These are phyloP conservation scores for Trebouxia sp. DNA, from an alignment of 139 green algal species.

Conservation along the genomic window DNA sequence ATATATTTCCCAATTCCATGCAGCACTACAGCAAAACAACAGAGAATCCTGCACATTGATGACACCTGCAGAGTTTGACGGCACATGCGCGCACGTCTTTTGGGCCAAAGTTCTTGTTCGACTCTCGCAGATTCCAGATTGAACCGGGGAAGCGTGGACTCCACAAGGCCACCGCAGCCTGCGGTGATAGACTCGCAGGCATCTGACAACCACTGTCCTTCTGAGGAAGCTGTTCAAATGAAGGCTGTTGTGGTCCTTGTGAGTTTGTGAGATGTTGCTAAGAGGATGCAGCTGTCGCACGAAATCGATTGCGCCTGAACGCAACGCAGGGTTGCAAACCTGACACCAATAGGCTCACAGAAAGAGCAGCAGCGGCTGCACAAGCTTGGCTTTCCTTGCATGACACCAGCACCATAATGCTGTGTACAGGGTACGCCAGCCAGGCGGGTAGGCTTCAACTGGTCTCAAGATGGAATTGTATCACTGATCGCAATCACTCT, in stretches of 20 bases:
- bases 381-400: not conserved
- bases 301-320: not conserved
- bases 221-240: too few relatives aligned
- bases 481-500: not conserved
- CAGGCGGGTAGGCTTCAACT: constrained; percentile 15
- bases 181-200: too few relatives aligned
- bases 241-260: constrained; percentile 2
- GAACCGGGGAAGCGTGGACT: too few relatives aligned
- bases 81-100: too few relatives aligned
- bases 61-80: too few relatives aligned
- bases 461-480: not conserved
- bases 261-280: not conserved
- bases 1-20: too few relatives aligned
- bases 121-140: too few relatives aligned
- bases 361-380: constrained; percentile 13
- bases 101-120: too few relatives aligned
- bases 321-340: constrained; percentile 10
- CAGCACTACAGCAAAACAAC: too few relatives aligned
- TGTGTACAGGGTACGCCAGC: constrained; percentile 21
- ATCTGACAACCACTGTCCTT: too few relatives aligned
- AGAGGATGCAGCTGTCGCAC: not conserved
- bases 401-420: not conserved
- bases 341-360: constrained; percentile 12
- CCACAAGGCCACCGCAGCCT: too few relatives aligned
- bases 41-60: too few relatives aligned